These are phyloP conservation scores for Sporisorium graminicola DNA, from an alignment of 1,284 basidiomycete species.

Conservation along the genomic window DNA sequence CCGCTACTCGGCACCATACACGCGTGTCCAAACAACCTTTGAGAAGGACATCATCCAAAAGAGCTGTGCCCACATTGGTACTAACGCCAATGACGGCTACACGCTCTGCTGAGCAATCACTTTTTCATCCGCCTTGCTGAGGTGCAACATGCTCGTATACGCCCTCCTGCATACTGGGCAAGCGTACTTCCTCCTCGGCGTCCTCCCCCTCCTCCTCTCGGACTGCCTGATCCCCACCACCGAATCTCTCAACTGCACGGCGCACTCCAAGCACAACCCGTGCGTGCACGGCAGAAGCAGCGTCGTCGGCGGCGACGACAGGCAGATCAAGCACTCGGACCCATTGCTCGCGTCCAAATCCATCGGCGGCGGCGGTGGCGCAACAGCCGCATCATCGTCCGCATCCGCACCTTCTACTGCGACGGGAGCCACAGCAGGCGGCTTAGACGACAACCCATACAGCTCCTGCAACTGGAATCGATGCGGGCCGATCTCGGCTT, in stretches of 20 bases:
- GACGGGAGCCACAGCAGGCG: conserved; percentile 44
- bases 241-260: conserved; percentile 63
- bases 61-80: no score
- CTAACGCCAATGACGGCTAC: no score
- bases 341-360: conserved; percentile 51
- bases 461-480: conserved; percentile 67
- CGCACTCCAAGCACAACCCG: conserved; percentile 66
- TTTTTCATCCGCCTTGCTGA: conserved; percentile 61
- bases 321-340: conserved; percentile 66
- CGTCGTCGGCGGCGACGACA: conserved; percentile 62
- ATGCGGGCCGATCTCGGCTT: conserved; percentile 65
- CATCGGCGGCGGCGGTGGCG: conserved; percentile 17
- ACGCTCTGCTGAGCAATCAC: conserved; percentile 37
- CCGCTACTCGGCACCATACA: neutral
- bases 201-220: conserved; percentile 62
- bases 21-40: no score
- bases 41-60: no score
- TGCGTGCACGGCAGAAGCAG: conserved; percentile 68
- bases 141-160: conserved; percentile 59
- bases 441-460: conserved; percentile 59
- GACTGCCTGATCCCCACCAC: conserved; percentile 57
- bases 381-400: conserved; percentile 22
- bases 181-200: conserved; percentile 61
- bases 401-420: conserved; percentile 23
- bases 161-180: conserved; percentile 67